Conservation (phyloP, 148 eudicot species). For the Vaccinium myrtillus region DNA sequence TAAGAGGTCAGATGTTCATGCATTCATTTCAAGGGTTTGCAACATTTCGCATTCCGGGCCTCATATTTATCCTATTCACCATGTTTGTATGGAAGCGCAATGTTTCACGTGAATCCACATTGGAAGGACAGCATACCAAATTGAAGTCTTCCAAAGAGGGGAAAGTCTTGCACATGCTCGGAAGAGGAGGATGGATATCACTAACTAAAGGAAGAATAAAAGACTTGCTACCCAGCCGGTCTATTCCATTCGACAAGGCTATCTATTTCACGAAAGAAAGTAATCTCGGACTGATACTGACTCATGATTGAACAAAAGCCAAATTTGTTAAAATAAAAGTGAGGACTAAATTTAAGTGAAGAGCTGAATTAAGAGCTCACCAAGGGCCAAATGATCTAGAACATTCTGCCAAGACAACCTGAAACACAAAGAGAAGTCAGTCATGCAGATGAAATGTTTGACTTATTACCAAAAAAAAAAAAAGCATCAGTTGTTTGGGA, state of each 20-base stretch:
- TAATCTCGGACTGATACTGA: background rate
- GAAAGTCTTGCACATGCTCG: background rate
- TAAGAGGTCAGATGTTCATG: background rate
- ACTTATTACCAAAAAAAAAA: constrained; percentile 11
- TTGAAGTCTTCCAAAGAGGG: background rate
- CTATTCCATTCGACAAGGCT: background rate
- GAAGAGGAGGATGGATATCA: background rate
- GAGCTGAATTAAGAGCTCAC: constrained; percentile 42
- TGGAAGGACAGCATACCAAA: background rate
- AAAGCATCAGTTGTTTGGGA: background rate
- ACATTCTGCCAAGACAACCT: constrained; percentile 95
- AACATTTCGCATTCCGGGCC: background rate
- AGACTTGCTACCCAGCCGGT: background rate
- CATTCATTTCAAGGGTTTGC: background rate
- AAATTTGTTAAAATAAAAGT: background rate
- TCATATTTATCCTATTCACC: background rate
- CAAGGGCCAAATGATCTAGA: constrained; percentile 95
- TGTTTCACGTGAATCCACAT: constrained; percentile 11
- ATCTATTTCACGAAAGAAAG: background rate
- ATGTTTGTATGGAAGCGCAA: background rate
- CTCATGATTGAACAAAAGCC: background rate
- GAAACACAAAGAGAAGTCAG: constrained; percentile 22
- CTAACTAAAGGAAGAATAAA: background rate
- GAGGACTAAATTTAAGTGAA: background rate
- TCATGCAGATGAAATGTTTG: constrained; percentile 12